Base-by-base conservation (phyloP, 2,329 filamentous ascomycete genomes). In the Colletotrichum liriopes region DNA sequence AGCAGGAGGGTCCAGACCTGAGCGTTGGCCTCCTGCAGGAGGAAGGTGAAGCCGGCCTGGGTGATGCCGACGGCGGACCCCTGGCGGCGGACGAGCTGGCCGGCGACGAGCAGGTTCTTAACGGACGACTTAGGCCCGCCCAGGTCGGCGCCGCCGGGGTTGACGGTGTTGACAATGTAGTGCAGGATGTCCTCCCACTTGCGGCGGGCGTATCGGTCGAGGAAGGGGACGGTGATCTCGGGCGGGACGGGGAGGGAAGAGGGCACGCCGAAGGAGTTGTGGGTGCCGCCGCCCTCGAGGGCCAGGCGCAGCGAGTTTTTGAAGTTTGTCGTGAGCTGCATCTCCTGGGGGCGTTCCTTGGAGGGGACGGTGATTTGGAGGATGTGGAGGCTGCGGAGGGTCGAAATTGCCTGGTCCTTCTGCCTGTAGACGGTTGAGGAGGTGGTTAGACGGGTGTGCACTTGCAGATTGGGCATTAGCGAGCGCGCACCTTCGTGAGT, bases 101-200 rank as follows among this genome's bases (percentile, higher is more conserved):
- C 96, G 1, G 91, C 89, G 76, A 95, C 87, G 59, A 99, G 88
- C 52, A 99, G 88, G 74, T 93, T 90, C 82, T 96, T 97, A 39
- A 98, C 97, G 20, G 93, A 93, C 77, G 90, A 89, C 80, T 93
- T 94, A 39, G 93, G 90, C 0, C 87, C 87, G 68, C 83, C 81
- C 7, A 81, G 79, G n/a, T 81, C 80, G 20, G 61, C 67, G 60
- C 82, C 81, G 14, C 84, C 83, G 51, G 85, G 82, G 26, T 83
- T 83, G 11, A 93, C 92, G 73, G 90, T 93, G 70, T 93, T 93
- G 26, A 99, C 96, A 80, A 99, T 95, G 79, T 95, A 99, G 81
- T 98, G 96, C 59, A 99, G 83, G 37, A 99, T 98, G 35, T 94
- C 93, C 82, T 99, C 97, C 95, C 96, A 99, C 79, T 97, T 95